A percentile compares a stretch with the other conserved stretches of the same genome.
phyloP scores from a whole-genome alignment of 2,329 filamentous ascomycete genomes.

The Exophiala sp. region DNA sequence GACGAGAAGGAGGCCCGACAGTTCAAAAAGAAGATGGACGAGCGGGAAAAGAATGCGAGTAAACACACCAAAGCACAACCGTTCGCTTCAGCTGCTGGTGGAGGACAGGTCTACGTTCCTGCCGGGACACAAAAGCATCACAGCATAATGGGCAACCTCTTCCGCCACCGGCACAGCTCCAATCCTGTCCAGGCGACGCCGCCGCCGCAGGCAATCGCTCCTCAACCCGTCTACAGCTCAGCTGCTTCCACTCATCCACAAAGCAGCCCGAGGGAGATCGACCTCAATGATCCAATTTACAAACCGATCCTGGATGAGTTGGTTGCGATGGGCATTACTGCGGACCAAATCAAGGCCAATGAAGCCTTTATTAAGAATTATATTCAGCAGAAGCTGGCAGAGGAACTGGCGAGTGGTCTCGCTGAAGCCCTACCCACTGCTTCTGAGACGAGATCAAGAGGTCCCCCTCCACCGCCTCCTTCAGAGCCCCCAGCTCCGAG shows the following conservation, averaged over 20 bases:
- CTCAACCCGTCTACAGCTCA: slow-evolving; percentile 26
- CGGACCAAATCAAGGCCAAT: slow-evolving; percentile 62
- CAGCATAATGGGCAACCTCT: slow-evolving; percentile 48
- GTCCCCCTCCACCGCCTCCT: slow-evolving; percentile 53
- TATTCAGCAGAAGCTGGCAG: slow-evolving; percentile 57
- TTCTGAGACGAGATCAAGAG: slow-evolving; percentile 36
- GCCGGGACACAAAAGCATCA: slow-evolving; percentile 39
- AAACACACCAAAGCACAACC: slow-evolving; percentile 76
- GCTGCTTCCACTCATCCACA: slow-evolving; percentile 30
- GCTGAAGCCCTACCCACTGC: slow-evolving; percentile 36
- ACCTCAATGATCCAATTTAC: slow-evolving; percentile 57
- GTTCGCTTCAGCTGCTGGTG: slow-evolving; percentile 53
- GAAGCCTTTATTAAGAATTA: slow-evolving; percentile 63
- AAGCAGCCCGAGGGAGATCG: slow-evolving; percentile 38
- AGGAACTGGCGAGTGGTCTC: slow-evolving; percentile 36
- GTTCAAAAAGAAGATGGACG: slow-evolving; percentile 96
- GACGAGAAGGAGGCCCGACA: slow-evolving; percentile 97
- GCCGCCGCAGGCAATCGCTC: slow-evolving; percentile 27
- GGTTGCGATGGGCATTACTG: slow-evolving; percentile 59
- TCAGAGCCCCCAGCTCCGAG: slow-evolving; percentile 48
- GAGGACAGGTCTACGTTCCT: slow-evolving; percentile 40
- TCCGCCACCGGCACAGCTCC: slow-evolving; percentile 46
- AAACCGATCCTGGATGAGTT: slow-evolving; percentile 57
- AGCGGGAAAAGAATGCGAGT: slow-evolving; percentile 90
- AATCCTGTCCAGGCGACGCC: slow-evolving; percentile 30